These are phyloP conservation scores for Odonthalia washingtoniensis DNA, from an alignment of 31 red algal species.

Conservation along the genomic window DNA sequence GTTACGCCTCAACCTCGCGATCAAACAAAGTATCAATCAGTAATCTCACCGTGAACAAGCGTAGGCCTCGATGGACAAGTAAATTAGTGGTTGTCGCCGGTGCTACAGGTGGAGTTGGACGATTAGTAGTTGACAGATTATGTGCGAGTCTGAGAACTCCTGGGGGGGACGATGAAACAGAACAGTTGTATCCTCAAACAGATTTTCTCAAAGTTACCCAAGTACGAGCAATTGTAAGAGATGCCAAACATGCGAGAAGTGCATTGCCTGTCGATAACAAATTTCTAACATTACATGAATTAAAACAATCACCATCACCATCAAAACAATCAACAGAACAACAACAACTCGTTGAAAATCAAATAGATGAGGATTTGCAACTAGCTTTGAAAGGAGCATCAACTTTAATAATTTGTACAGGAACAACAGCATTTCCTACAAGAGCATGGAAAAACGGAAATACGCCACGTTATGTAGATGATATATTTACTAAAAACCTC, in stretches of 20 bases:
- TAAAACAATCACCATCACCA: neutral
- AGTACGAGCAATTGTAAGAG: conserved; percentile 23
- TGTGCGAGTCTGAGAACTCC: neutral
- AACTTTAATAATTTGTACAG: conserved; percentile 57
- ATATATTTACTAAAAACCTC: conserved; percentile 28
- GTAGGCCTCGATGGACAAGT: conserved; percentile 11
- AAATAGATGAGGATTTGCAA: neutral
- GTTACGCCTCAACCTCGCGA: no score
- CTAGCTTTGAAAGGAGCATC: conserved; percentile 29
- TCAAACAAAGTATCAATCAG: no score
- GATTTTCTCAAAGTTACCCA: neutral
- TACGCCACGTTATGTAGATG: conserved; percentile 64
- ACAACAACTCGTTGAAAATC: neutral
- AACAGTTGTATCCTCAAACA: neutral
- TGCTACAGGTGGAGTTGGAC: conserved; percentile 50
- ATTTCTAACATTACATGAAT: neutral
- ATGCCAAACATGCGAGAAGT: neutral
- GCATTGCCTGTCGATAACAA: neutral
- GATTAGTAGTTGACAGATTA: conserved; percentile 34
- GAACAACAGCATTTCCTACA: conserved; percentile 83
- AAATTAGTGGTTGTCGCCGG: conserved; percentile 37
- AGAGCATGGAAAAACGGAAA: conserved; percentile 68
- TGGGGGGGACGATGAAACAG: neutral
- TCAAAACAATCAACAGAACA: neutral
- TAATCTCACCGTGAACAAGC: neutral